Conservation (phyloP, 495 filamentous ascomycete genomes). For the Penicillium alfredii region DNA sequence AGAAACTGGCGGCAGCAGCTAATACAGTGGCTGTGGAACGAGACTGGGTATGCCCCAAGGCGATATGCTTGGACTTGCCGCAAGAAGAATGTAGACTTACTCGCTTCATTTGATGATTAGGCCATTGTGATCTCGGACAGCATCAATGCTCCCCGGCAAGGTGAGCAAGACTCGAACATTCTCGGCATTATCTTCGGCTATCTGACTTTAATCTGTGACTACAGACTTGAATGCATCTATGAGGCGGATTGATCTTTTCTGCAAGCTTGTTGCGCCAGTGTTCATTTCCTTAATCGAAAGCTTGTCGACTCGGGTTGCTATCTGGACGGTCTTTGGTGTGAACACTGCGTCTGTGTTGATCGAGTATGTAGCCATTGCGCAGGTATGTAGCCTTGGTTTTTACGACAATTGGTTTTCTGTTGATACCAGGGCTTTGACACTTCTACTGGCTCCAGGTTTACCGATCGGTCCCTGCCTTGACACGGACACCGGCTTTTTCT, state of each 20-base stretch:
- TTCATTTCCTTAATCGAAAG: slow-evolving; percentile 48
- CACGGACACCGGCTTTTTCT: slow-evolving; percentile 2
- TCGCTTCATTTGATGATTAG: slow-evolving; percentile 10
- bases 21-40: slow-evolving; percentile 60
- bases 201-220: neutral
- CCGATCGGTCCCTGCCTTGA: slow-evolving; percentile 32
- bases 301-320: slow-evolving; percentile 42
- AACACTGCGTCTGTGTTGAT: slow-evolving; percentile 37
- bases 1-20: slow-evolving; percentile 47
- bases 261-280: slow-evolving; percentile 62
- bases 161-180: slow-evolving; percentile 13
- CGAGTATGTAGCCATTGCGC: slow-evolving; percentile 55
- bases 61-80: neutral
- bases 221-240: slow-evolving; percentile 55
- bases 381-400: slow-evolving; percentile 35
- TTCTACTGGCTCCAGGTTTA: slow-evolving; percentile 36
- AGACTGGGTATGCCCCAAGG: slow-evolving; percentile 50
- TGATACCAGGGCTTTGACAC: neutral
- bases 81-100: neutral
- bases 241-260: slow-evolving; percentile 65
- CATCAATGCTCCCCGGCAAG: slow-evolving; percentile 28
- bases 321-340: slow-evolving; percentile 40
- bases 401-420: too few species aligned
- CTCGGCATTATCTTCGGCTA: neutral
- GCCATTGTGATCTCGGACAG: slow-evolving; percentile 41